Evolutionary conservation across 164 flowering plant species (phyloP), one percentile per base, ranked within the genome.

Genomic region (Macadamia integrifolia): DNA sequence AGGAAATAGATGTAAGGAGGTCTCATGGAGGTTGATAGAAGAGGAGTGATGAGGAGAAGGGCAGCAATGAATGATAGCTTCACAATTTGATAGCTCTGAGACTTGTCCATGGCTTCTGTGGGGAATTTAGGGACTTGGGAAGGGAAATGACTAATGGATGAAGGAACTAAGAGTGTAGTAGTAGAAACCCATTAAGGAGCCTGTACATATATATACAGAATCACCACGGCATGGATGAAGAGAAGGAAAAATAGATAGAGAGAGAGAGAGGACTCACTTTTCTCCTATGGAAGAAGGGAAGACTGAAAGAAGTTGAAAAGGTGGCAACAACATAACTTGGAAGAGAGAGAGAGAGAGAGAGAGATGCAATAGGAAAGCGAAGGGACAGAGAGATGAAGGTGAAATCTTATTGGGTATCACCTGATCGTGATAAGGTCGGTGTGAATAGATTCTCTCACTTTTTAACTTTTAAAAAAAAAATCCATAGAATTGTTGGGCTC

Each of bases 1-100:
- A 91, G 73, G 72, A 91, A 81, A 71, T 83, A 88, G 64, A 91
- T 79, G 59, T 86, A 87, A 35, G 84, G 71, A 5, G 88, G 74
- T 68, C 88, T 81, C 64, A 80, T 30, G 46, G 88, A 84, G 18
- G 85, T 53, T 53, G 93, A 76, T 69, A 87, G 58, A 50, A 91
- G 77, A 29, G 92, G 92, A 58, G 90, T 70, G 67, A 86, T 68
- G 67, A 76, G 71, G 74, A 87, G 76, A 48, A 89, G 83, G 58
- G 80, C 58, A 64, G 80, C 78, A 66, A 91, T 63, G 40, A 82
- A 60, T 28, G 74, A 66, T 9, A 87, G 74, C 73, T 81, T 80
- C 3, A 77, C 69, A 43, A 85, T 52, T 69, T 86, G 84, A 17
- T 80, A 75, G 58, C 69, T 82, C 68, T 83, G 74, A 43, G 71